phyloP scores from a whole-genome alignment of 1,139 yeast genomes.

The Yamadazyma blattariae region DNA sequence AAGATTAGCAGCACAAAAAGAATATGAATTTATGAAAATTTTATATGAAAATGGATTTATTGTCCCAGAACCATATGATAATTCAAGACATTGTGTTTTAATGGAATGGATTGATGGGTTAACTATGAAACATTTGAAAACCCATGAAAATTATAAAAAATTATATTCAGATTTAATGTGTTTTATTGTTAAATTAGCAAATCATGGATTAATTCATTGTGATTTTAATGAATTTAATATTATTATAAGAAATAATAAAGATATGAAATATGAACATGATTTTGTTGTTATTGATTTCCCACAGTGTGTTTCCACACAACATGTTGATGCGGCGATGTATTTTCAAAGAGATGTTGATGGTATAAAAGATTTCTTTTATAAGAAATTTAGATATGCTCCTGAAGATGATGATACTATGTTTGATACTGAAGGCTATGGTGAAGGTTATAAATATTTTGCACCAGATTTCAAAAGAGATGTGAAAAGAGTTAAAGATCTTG shows the following conservation, averaged over 20 bases:
- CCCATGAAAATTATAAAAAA: constrained; percentile 63
- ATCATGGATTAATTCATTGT: constrained; percentile 91
- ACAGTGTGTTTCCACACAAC: constrained; percentile 93
- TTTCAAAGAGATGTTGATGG: constrained; percentile 93
- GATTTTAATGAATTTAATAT: constrained; percentile 97
- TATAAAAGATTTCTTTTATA: constrained; percentile 75
- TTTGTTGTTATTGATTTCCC: constrained; percentile 97
- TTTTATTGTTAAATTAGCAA: constrained; percentile 79
- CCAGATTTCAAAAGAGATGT: constrained; percentile 83
- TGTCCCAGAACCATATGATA: constrained; percentile 88
- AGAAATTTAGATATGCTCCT: constrained; percentile 74
- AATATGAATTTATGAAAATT: constrained; percentile 80
- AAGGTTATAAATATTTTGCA: constrained; percentile 71
- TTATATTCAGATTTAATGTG: constrained; percentile 83
- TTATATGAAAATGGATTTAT: constrained; percentile 71
- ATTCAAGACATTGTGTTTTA: constrained; percentile 85
- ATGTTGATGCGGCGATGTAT: constrained; percentile 80
- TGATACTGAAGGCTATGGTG: constrained; percentile 77
- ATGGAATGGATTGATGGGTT: constrained; percentile 90
- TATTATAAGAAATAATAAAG: constrained; percentile 66
- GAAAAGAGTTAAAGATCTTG: constrained; percentile 63
- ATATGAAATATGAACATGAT: constrained; percentile 50
- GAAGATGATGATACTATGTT: constrained; percentile 61
- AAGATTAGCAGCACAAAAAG: constrained; percentile 87
- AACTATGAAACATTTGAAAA: constrained; percentile 81